Evolutionary conservation across 345 rosid genomes (phyloP), one percentile per base, ranked within the genome.

Genomic region (Zanthoxylum bungeanum): DNA sequence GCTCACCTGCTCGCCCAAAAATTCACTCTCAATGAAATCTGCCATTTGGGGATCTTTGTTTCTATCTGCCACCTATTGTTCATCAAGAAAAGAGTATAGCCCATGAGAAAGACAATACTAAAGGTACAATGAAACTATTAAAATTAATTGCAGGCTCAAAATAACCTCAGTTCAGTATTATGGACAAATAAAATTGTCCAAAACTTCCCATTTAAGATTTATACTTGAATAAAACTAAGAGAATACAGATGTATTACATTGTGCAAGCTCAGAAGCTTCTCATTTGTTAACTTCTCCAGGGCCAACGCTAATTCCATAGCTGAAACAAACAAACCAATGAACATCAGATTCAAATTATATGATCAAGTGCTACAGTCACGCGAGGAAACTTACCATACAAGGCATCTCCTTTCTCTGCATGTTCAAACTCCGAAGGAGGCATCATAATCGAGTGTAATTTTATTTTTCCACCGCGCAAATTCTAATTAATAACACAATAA

Each of bases 401-500:
- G 1, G 94, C 94, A 71, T 87, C 93, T 66, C 89, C 93, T 68
- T 89, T 90, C 70, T 90, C 96, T 9, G 50, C 85, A 55, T 90
- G 94, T 19, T 90, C 91, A 66, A 85, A 90, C 25, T 92, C 98
- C 0, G 96, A 88, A 61, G 73, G 60, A n/a, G 96, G 93, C 50
- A 57, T 63, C 42, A 87, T 49, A 27, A 92, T 86, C 0, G 91
- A 79, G 82, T 87, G 89, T 2, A 92, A 86, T 28, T 77, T 86
- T 72, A 92, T 96, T 72, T 77, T 86, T 53, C 98, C 98, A 74
- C 98, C 98, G 31, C 98, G 88, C 21, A 71, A 72, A 80, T 90
- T 92, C 98, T 92, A 66, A n/a, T n/a, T n/a, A n/a, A 64, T 61
- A 60, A 12, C 34, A 36, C 28, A 34, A 21, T 6, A 3, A n/a